Evolutionary conservation across 768 basidiomycete genomes (phyloP).

Genomic region (Rhizopogon roseolus): DNA sequence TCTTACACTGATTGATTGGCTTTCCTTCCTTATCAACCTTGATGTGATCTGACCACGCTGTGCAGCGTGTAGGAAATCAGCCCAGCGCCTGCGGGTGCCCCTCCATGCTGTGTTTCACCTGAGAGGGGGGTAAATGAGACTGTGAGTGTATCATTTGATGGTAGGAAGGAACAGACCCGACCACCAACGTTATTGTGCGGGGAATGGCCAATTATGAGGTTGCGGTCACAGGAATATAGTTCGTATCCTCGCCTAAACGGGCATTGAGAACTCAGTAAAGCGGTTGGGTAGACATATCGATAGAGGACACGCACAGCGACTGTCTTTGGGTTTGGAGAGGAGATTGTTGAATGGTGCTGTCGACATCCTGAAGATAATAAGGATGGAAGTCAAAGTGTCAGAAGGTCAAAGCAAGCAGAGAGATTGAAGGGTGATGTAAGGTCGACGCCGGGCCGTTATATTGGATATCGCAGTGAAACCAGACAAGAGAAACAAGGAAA

Average conservation of each 20-base stretch:
- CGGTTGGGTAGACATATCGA: too few species aligned
- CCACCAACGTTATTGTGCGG: conserved; percentile 18
- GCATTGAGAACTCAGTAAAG: conserved; percentile 40
- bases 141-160: conserved; percentile 2
- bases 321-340: conserved; percentile 52
- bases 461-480: too few species aligned
- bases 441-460: too few species aligned
- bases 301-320: conserved; percentile 65
- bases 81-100: conserved; percentile 73
- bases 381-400: too few species aligned
- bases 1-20: neutral
- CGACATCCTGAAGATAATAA: too few species aligned
- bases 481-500: too few species aligned
- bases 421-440: too few species aligned
- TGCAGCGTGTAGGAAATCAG: conserved; percentile 75
- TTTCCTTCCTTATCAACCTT: neutral
- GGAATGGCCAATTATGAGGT: conserved; percentile 9
- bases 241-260: too few species aligned
- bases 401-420: too few species aligned
- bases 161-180: conserved; percentile 18
- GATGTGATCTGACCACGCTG: neutral
- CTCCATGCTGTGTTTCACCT: conserved; percentile 83
- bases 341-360: too few species aligned
- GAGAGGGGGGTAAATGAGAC: conserved; percentile 9
- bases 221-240: neutral